Base-by-base conservation (phyloP, 257 asterid genomes). In the Lavandula angustifolia region DNA sequence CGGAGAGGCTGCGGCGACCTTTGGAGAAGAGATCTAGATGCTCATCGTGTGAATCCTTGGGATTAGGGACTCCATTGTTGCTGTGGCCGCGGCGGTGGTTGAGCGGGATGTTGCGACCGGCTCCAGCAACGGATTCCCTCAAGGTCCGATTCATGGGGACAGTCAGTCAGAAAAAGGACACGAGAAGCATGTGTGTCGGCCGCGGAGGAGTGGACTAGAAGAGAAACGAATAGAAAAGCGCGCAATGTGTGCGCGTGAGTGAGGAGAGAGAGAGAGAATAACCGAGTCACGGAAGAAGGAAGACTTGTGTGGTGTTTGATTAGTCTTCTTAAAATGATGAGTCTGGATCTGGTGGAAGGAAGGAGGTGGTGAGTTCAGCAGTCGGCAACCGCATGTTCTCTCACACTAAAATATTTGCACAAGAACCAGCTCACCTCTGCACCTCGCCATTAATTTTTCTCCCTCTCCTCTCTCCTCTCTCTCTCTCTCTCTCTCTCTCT, bases 21-120 rank as follows among this genome's bases (percentile, higher is more conserved):
- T 73, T 86, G 76, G 98, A 84, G 91, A 86, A 90, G 76, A 94
- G 99, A 94, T 89, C 97, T 65, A 89, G 77, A 55, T 66, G 66
- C 40, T 89, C 87, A 22, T 81, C 86, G 66, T 70, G 16, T 8
- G 82, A 50, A 5, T 74, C 79, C 68, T 66, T 76, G 50, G 78
- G 52, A 66, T 68, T 71, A 34, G 75, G 71, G 52, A 55, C 47
- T 46, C 81, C 87, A 68, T 72, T 81, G 71, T 77, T 69, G 80
- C 87, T 82, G 67, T 73, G 76, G 18, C 98, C 87, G 0, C 95
- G 87, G 57, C 96, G 96, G 76, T 85, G 96, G 68, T 78, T 76
- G 55, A 53, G 54, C 78, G 73, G 79, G 47, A 58, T 57, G 71
- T 66, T 87, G 68, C 87, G 78, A 55, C 67, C 75, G 48, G 68